phyloP scores from a whole-genome alignment of 1,284 basidiomycete genomes.

The Puccinia novopanici region DNA sequence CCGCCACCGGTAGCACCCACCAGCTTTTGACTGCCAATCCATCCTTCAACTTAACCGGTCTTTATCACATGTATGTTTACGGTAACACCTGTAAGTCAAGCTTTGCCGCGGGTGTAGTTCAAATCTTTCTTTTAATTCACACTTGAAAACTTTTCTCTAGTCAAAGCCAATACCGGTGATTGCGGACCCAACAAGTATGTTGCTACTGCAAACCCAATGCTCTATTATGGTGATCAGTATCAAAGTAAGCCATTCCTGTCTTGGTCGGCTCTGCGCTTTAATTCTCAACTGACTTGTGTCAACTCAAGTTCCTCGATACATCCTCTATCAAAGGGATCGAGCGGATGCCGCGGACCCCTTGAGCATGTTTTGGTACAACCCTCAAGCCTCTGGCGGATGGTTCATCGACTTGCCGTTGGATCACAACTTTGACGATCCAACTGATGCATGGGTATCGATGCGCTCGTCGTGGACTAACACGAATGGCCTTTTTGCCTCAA shows the following conservation, averaged over 20 bases:
- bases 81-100: slow-evolving; percentile 35
- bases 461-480: slow-evolving; percentile 87
- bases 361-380: slow-evolving; percentile 97
- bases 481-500: slow-evolving; percentile 77
- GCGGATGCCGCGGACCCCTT: slow-evolving; percentile 83
- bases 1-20: slow-evolving; percentile 81
- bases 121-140: background rate
- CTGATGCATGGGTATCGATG: slow-evolving; percentile 85
- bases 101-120: background rate
- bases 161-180: slow-evolving; percentile 62
- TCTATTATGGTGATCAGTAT: slow-evolving; percentile 72
- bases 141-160: background rate
- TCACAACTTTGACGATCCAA: slow-evolving; percentile 71
- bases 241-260: slow-evolving; percentile 59
- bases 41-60: slow-evolving; percentile 73
- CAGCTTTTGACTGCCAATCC: slow-evolving; percentile 72
- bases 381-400: slow-evolving; percentile 78
- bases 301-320: slow-evolving; percentile 67
- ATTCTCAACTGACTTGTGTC: background rate
- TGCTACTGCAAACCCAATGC: slow-evolving; percentile 71
- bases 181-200: slow-evolving; percentile 93
- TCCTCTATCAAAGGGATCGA: slow-evolving; percentile 90
- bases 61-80: slow-evolving; percentile 79
- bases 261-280: too few species aligned
- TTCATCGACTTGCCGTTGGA: slow-evolving; percentile 85